phyloP scores from a whole-genome alignment of 768 basidiomycete species.

The Russula brevipes region DNA sequence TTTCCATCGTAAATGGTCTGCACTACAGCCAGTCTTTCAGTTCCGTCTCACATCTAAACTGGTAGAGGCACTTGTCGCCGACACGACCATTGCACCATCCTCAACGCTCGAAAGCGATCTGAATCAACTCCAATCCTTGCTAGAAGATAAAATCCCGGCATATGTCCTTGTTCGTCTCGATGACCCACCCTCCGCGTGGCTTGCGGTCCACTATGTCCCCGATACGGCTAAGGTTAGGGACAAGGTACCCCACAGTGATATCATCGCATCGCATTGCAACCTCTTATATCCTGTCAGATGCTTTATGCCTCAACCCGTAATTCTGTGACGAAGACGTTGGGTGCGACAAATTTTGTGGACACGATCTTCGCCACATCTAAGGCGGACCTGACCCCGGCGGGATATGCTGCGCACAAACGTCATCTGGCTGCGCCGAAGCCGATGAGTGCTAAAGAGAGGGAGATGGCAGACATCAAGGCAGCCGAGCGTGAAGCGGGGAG shows the following conservation, averaged over 20 bases:
- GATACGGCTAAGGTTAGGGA: slow-evolving; percentile 74
- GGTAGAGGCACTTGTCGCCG: slow-evolving; percentile 65
- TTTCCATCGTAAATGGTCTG: slow-evolving; percentile 70
- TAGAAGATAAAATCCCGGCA: slow-evolving; percentile 61
- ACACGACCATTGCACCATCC: slow-evolving; percentile 43
- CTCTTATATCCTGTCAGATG: slow-evolving; percentile 49
- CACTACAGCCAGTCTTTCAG: slow-evolving; percentile 25
- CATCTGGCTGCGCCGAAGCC: slow-evolving; percentile 77
- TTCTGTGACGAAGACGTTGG: slow-evolving; percentile 65
- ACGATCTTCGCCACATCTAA: slow-evolving; percentile 75
- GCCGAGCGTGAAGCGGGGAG: slow-evolving; percentile 62
- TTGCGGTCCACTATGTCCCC: slow-evolving; percentile 75
- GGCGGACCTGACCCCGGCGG: slow-evolving; percentile 56
- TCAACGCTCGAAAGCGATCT: slow-evolving; percentile 63
- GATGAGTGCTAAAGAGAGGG: slow-evolving; percentile 74
- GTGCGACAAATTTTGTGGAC: slow-evolving; percentile 66
- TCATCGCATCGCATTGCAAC: not conserved
- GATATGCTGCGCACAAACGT: slow-evolving; percentile 67
- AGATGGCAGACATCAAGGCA: slow-evolving; percentile 68
- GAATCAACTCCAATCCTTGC: slow-evolving; percentile 46
- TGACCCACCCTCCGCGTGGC: slow-evolving; percentile 58
- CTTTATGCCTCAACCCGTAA: slow-evolving; percentile 78
- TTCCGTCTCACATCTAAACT: slow-evolving; percentile 29
- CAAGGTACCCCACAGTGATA: slow-evolving; percentile 48
- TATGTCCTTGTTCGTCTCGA: slow-evolving; percentile 70